Conservation (phyloP, 2,329 filamentous ascomycete species). For the Aureobasidium sp. region DNA sequence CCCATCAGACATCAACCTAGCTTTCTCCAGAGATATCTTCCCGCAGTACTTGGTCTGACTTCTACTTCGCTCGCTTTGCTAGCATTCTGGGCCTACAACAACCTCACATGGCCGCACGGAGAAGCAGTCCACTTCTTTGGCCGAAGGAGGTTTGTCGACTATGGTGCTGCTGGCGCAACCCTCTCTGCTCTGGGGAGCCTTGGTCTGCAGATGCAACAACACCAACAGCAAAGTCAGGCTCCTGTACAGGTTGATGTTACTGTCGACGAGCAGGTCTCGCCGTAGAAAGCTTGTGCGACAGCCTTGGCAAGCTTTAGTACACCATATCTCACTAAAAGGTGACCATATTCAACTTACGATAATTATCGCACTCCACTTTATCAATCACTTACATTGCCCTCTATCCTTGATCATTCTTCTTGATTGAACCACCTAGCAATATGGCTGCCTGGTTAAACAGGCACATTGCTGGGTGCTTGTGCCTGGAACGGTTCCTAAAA, state of each 20-base stretch:
- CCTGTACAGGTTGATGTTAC: conserved; percentile 7
- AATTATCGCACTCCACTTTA: neutral
- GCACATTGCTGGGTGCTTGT: neutral
- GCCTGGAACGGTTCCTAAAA: neutral
- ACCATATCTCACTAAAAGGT: neutral
- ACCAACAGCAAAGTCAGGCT: neutral
- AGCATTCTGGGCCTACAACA: conserved; percentile 14
- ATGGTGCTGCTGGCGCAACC: conserved; percentile 28
- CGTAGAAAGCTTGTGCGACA: neutral
- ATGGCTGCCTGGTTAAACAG: neutral
- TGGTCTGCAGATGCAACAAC: conserved; percentile 11
- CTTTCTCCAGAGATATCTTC: conserved; percentile 5
- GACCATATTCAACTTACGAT: neutral
- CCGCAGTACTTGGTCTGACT: conserved; percentile 2
- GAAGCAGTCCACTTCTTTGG: conserved; percentile 28
- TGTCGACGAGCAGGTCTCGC: conserved; percentile 8
- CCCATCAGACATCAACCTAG: neutral
- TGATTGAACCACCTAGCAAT: neutral
- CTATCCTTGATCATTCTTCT: neutral
- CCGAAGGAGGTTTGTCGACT: conserved; percentile 26
- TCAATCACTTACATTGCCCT: neutral
- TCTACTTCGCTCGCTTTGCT: conserved; percentile 8
- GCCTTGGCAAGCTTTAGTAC: neutral
- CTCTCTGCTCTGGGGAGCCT: conserved; percentile 20
- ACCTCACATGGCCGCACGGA: conserved; percentile 26